phyloP scores from a whole-genome alignment of 2,329 filamentous ascomycete species.

The Fusarium setosum region DNA sequence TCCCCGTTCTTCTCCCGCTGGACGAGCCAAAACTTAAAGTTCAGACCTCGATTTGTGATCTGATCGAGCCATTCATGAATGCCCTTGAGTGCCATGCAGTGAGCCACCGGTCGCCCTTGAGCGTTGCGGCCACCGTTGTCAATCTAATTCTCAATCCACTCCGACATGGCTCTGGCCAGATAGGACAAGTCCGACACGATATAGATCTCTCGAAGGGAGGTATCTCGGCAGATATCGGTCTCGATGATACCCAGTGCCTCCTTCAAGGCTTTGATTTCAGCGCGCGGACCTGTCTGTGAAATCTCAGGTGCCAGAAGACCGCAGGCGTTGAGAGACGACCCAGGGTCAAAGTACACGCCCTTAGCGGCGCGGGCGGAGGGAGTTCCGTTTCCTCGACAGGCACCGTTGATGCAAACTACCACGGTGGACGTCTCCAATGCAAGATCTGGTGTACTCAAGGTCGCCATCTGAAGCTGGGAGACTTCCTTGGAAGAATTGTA shows the following conservation, averaged over 20 bases:
- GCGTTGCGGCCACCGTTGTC: background rate
- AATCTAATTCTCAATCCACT: background rate
- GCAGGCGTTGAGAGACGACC: conserved; percentile 34
- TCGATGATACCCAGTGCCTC: conserved; percentile 60
- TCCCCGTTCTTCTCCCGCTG: background rate
- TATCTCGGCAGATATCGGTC: background rate
- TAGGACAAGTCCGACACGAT: background rate
- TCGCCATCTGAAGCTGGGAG: background rate
- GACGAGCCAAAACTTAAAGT: conserved; percentile 6
- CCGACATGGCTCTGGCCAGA: background rate
- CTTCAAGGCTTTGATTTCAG: conserved; percentile 73
- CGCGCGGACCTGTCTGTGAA: conserved; percentile 75
- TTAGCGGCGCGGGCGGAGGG: conserved; percentile 33
- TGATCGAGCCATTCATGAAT: background rate
- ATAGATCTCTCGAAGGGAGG: background rate
- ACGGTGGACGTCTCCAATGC: conserved; percentile 6
- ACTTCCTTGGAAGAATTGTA: background rate
- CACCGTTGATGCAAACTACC: conserved; percentile 40
- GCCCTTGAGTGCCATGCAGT: background rate
- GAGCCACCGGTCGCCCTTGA: background rate
- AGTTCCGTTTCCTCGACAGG: conserved; percentile 37
- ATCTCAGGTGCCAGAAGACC: conserved; percentile 72
- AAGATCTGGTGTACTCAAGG: background rate
- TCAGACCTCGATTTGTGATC: background rate
- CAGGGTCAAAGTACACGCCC: conserved; percentile 41